phyloP scores from a whole-genome alignment of 2,329 filamentous ascomycete genomes.

The Fusarium sp. region DNA sequence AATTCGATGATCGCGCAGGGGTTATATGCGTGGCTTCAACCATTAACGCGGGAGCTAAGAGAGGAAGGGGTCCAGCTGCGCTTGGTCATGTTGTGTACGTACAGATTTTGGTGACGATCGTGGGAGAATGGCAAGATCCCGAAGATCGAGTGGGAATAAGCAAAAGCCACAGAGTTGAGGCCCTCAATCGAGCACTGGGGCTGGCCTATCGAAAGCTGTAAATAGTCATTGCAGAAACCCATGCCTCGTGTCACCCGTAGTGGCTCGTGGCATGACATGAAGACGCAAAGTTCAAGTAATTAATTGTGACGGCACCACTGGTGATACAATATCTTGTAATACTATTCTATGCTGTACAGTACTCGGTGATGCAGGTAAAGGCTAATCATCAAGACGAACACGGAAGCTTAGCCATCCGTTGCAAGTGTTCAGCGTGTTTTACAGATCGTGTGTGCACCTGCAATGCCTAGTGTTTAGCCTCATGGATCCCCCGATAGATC shows the following conservation, averaged over 20 bases:
- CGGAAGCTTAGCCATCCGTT: constrained; percentile 6
- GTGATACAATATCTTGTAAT: neutral
- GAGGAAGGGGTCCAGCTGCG: neutral
- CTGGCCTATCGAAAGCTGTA: neutral
- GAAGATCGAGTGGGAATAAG: constrained; percentile 23
- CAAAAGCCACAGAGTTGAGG: neutral
- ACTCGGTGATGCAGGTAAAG: neutral
- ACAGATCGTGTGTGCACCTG: neutral
- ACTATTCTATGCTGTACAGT: neutral
- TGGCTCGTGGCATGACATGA: neutral
- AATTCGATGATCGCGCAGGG: constrained; percentile 4
- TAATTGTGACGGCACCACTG: neutral
- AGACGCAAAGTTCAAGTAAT: neutral
- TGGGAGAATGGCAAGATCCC: constrained; percentile 5
- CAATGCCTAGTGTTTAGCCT: constrained; percentile 6
- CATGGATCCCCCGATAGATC: neutral
- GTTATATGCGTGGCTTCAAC: constrained; percentile 6
- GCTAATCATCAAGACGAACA: neutral
- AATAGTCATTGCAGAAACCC: neutral
- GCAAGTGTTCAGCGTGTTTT: neutral
- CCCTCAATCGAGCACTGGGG: neutral
- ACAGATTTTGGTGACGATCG: constrained; percentile 11
- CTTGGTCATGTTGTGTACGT: neutral
- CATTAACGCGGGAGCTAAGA: constrained; percentile 11
- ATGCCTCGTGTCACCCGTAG: constrained; percentile 1